Evolutionary conservation across 345 rosid genomes (phyloP).

Genomic region (Mangifera indica): DNA sequence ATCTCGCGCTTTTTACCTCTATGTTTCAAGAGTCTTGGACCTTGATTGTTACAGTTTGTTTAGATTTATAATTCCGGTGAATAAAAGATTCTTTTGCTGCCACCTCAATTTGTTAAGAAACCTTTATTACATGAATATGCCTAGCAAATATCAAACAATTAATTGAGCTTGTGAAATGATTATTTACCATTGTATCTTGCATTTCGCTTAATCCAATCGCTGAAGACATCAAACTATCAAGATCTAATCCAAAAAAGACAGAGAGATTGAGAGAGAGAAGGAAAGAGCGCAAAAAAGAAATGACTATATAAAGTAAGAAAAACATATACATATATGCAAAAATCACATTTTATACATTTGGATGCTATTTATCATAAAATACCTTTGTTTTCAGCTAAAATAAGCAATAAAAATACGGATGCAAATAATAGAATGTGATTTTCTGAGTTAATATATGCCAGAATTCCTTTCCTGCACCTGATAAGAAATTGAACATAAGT

Average conservation of each 20-base stretch:
- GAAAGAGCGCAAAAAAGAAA: background rate
- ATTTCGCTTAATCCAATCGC: slow-evolving; percentile 25
- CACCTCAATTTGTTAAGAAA: background rate
- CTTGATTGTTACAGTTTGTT: no score
- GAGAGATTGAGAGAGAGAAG: background rate
- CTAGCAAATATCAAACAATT: slow-evolving; percentile 2
- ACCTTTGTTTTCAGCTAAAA: slow-evolving; percentile 57
- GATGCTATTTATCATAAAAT: slow-evolving; percentile 15
- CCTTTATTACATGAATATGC: background rate
- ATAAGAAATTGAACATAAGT: slow-evolving; percentile 2
- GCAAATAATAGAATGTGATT: slow-evolving; percentile 43
- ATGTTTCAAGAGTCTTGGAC: no score
- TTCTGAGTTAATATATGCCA: slow-evolving; percentile 43
- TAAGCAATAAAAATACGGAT: slow-evolving; percentile 49
- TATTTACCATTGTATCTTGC: slow-evolving; percentile 40
- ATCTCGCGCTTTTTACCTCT: no score
- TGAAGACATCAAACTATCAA: slow-evolving; percentile 31
- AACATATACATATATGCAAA: background rate
- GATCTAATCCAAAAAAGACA: slow-evolving; percentile 30
- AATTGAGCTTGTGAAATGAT: slow-evolving; percentile 1
- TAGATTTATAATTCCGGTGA: background rate
- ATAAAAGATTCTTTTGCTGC: background rate
- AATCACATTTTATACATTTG: background rate
- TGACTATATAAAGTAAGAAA: background rate
- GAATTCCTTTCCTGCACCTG: slow-evolving; percentile 46